These are phyloP conservation scores for Corynascus novoguineensis DNA, from an alignment of 495 filamentous ascomycete species.

Conservation along the genomic window DNA sequence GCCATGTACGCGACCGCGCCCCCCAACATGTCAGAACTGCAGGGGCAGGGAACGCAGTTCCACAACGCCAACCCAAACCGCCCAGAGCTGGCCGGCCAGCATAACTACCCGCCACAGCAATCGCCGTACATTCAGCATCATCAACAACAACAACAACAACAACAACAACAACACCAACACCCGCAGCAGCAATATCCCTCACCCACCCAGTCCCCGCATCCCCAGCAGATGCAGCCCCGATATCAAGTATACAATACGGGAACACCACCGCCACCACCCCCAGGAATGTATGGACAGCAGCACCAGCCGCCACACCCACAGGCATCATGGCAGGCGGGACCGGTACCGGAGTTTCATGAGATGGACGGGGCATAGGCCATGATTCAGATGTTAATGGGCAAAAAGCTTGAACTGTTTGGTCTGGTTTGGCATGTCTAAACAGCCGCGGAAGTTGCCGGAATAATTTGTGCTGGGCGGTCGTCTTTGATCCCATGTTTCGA, in stretches of 20 bases:
- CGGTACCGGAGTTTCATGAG: constrained; percentile 34
- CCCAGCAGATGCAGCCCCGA: not conserved
- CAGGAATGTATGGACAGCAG: not conserved
- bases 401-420: no score
- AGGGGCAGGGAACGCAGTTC: constrained; percentile 21
- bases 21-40: constrained; percentile 16
- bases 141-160: constrained; percentile 18
- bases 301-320: constrained; percentile 20
- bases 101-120: constrained; percentile 5
- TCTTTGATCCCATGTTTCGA: no score
- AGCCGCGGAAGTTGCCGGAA: no score
- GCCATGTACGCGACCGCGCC: constrained; percentile 11
- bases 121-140: not conserved
- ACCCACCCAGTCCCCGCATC: not conserved
- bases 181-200: constrained; percentile 3
- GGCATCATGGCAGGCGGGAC: constrained; percentile 38
- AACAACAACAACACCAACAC: constrained; percentile 21
- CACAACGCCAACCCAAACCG: constrained; percentile 11
- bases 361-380: constrained; percentile 28
- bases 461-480: no score
- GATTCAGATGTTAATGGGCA: not conserved
- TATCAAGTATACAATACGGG: not conserved
- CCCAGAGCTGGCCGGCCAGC: constrained; percentile 21
- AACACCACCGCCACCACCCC: not conserved
- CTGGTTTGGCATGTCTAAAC: no score